These are phyloP conservation scores for Fusarium nelsonii DNA, from an alignment of 2,329 filamentous ascomycete species.

Conservation along the genomic window DNA sequence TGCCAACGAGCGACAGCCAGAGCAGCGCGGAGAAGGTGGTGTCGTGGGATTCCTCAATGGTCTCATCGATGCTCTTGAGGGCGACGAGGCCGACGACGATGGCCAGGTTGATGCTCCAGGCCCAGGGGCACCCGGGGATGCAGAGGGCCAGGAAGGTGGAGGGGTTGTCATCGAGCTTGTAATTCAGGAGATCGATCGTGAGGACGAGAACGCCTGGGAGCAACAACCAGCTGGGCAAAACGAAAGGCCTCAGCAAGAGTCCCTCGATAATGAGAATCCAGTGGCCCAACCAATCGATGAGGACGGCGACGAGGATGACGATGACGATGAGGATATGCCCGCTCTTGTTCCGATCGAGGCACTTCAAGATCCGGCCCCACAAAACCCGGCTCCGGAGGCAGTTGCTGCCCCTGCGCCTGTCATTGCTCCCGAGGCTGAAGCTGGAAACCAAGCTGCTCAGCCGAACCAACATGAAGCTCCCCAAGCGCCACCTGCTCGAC, in stretches of 20 bases:
- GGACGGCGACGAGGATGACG: not conserved
- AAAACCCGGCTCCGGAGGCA: not conserved
- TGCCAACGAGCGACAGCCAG: constrained; percentile 33
- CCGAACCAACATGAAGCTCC: constrained; percentile 51
- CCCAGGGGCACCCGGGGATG: constrained; percentile 34
- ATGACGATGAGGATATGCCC: not conserved
- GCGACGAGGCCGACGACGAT: constrained; percentile 50
- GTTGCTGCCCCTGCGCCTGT: constrained; percentile 1
- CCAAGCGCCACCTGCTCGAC: constrained; percentile 52
- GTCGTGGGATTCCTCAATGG: constrained; percentile 54
- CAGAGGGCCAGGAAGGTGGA: constrained; percentile 44
- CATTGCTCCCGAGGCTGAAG: constrained; percentile 1
- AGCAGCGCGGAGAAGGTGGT: constrained; percentile 48
- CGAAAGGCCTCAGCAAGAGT: constrained; percentile 17
- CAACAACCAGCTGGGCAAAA: constrained; percentile 41
- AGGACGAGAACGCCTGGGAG: constrained; percentile 56
- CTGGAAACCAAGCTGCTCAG: constrained; percentile 11
- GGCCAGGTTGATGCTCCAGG: constrained; percentile 35
- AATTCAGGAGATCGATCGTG: constrained; percentile 54
- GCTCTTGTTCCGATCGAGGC: not conserved
- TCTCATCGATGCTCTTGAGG: constrained; percentile 54
- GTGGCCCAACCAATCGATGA: constrained; percentile 4
- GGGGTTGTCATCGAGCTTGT: constrained; percentile 53
- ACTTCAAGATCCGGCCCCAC: constrained; percentile 3
- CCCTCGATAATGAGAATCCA: constrained; percentile 12